Percentiles rank a stretch among this genome's conserved stretches.
Conservation (phyloP, 2,329 filamentous ascomycete genomes). For the Fusarium sp. region DNA sequence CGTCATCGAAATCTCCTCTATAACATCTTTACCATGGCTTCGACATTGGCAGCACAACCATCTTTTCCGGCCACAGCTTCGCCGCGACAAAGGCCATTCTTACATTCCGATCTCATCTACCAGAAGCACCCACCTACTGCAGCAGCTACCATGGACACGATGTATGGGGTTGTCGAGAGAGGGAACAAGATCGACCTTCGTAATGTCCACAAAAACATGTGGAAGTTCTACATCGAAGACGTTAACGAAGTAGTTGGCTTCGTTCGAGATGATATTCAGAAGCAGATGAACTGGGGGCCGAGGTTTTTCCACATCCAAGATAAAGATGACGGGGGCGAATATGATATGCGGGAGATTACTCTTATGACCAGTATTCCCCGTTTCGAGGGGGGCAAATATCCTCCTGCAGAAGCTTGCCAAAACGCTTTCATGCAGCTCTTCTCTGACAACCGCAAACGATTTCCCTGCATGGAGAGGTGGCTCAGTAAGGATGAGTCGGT, state of each 20-base stretch:
- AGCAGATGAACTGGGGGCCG: slow-evolving; percentile 33
- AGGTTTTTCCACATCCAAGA: slow-evolving; percentile 21
- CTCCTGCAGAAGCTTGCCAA: background rate
- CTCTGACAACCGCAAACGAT: slow-evolving; percentile 38
- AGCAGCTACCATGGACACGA: slow-evolving; percentile 16
- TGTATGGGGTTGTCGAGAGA: slow-evolving; percentile 36
- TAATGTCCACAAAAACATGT: slow-evolving; percentile 10
- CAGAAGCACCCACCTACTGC: background rate
- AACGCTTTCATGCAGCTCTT: slow-evolving; percentile 31
- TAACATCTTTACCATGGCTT: slow-evolving; percentile 28
- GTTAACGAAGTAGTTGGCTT: slow-evolving; percentile 40
- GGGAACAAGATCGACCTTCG: slow-evolving; percentile 38
- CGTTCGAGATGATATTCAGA: slow-evolving; percentile 27
- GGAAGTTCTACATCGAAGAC: slow-evolving; percentile 36
- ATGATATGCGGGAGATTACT: slow-evolving; percentile 21
- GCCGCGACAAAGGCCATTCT: slow-evolving; percentile 9
- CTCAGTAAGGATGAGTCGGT: slow-evolving; percentile 31
- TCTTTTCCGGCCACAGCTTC: slow-evolving; percentile 20
- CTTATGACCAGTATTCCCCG: slow-evolving; percentile 31
- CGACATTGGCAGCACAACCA: slow-evolving; percentile 28
- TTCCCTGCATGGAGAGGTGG: slow-evolving; percentile 49
- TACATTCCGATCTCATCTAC: slow-evolving; percentile 16
- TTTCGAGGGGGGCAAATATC: background rate
- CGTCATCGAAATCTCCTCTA: background rate
- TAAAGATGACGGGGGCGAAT: background rate